These are phyloP conservation scores for Penicillium goetzii DNA, from an alignment of 495 filamentous ascomycete genomes.

Conservation along the genomic window DNA sequence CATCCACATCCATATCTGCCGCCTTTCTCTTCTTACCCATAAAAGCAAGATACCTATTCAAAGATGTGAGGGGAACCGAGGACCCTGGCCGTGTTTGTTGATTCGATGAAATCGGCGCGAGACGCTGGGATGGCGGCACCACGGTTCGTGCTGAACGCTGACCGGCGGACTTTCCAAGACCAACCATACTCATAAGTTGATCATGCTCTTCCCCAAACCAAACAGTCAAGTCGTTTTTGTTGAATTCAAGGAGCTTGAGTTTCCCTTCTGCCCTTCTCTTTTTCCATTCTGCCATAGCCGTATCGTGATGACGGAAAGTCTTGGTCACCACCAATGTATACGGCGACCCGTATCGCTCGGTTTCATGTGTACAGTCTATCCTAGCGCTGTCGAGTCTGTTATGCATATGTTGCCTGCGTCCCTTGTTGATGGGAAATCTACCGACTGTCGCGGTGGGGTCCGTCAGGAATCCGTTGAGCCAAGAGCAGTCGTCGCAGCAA, in stretches of 20 bases:
- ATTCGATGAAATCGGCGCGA: not conserved
- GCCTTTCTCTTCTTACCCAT: not conserved
- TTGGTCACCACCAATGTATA: slow-evolving; percentile 2
- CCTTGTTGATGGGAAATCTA: not conserved
- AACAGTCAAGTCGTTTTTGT: not conserved
- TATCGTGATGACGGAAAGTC: not conserved
- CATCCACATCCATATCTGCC: not conserved
- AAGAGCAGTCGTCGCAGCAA: not conserved
- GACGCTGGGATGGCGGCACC: not conserved
- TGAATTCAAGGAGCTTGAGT: not conserved
- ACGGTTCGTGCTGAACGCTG: not conserved
- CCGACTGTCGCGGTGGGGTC: not conserved
- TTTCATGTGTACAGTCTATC: not conserved
- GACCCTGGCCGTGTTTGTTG: not conserved
- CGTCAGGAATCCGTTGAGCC: not conserved
- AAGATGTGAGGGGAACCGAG: too few species aligned
- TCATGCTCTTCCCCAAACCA: not conserved
- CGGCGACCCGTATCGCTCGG: not conserved
- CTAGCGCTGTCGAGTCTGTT: not conserved
- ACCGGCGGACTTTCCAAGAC: not conserved
- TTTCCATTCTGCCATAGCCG: not conserved
- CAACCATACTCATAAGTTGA: not conserved
- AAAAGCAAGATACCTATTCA: too few species aligned
- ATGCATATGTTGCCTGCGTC: slow-evolving; percentile 2
- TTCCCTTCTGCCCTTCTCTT: not conserved